Evolutionary conservation across 345 rosid species (phyloP).

Genomic region (Trapa incisa): DNA sequence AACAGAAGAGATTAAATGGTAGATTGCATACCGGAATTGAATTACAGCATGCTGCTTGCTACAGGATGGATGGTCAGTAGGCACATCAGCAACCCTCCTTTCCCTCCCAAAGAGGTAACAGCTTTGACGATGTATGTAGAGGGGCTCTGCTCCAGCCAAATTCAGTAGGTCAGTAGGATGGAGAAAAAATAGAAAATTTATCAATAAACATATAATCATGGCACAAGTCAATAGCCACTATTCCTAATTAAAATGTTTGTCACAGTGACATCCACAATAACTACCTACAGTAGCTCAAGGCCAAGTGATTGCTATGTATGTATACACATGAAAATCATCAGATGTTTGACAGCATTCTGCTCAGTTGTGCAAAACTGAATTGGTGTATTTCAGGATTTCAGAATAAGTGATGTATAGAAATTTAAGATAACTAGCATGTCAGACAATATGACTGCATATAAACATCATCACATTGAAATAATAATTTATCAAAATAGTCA

Average conservation of each 20-base stretch:
- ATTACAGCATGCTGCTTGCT: conserved; percentile 99
- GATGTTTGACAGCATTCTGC: neutral
- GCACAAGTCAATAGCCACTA: neutral
- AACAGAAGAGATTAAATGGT: conserved; percentile 6
- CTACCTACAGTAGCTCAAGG: neutral
- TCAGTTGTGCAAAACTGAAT: neutral
- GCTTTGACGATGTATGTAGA: conserved; percentile 86
- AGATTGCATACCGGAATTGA: conserved; percentile 53
- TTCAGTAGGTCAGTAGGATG: neutral
- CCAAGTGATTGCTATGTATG: neutral
- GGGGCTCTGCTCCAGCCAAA: conserved; percentile 56
- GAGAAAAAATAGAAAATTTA: neutral
- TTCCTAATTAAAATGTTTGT: neutral
- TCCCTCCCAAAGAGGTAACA: conserved; percentile 96
- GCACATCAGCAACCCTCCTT: conserved; percentile 83
- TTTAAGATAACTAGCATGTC: neutral
- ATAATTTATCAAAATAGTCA: neutral
- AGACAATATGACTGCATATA: neutral
- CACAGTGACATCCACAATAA: neutral
- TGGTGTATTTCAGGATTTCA: neutral
- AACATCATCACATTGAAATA: neutral
- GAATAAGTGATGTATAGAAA: neutral
- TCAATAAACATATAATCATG: neutral
- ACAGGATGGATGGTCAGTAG: conserved; percentile 97
- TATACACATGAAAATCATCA: neutral